Evolutionary conservation across 2,329 filamentous ascomycete species (phyloP), one percentile per base, ranked within the genome.

Genomic region (Sporothrix humicola): DNA sequence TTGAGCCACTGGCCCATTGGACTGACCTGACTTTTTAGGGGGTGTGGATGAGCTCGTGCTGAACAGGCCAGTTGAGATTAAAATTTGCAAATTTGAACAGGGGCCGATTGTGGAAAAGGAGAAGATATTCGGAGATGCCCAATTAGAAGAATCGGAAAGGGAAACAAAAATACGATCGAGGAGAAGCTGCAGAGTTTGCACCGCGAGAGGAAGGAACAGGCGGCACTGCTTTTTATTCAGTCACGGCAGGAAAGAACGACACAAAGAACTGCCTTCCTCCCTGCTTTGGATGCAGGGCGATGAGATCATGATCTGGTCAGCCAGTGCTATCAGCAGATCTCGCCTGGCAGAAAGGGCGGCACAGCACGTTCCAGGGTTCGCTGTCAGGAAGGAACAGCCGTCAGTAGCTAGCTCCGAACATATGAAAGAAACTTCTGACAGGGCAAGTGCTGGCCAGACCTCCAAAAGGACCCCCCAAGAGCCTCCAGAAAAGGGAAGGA

Each of bases 21-120:
- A 17, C 73, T 73, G 73, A 69, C 73, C 63, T 74, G 70, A 74
- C 65, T 72, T 72, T 74, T 54, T n/a, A 9, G 70, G 70, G 26
- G 63, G 46, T 2, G 4, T n/a, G 58, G 56, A 10, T 52, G 52
- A 50, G 46, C 31, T 15, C 20, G 50, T 13, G 46, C 65, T 20
- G 31, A 46, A 71, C 69, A 61, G 54, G 44, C 42, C 56, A 71
- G 54, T 31, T 52, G 68, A 70, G 68, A 70, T 59, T 58, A 70
- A 70, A 46, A 48, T 70, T 59, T 44, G 68, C 50, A 23, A 59
- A 71, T 20, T 31, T 58, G 54, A n/a, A 71, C 31, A 56, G 12
- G 31, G 52, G n/a, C 42, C 12, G 15, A 48, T 46, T 23, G 31
- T 44, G 54, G 54, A 71, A 54, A 46, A 70, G 68, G 68, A 54